phyloP scores from a whole-genome alignment of 495 filamentous ascomycete genomes.

The Penicillium alfredii region DNA sequence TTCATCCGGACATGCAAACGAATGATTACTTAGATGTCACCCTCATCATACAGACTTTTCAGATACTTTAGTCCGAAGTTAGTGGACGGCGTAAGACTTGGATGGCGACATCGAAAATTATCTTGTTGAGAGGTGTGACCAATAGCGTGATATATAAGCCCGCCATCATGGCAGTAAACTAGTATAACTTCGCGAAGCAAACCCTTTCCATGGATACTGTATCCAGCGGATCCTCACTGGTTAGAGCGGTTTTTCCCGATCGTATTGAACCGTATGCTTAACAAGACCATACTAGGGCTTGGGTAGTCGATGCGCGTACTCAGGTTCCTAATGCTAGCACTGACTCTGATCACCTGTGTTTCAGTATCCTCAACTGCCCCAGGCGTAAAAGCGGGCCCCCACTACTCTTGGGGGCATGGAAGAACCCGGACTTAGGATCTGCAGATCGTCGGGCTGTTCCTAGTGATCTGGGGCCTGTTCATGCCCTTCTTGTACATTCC shows the following conservation, averaged over 20 bases:
- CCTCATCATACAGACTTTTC: too few relatives aligned
- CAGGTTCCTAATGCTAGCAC: constrained; percentile 53
- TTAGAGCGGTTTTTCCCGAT: constrained; percentile 30
- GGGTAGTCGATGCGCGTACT: constrained; percentile 59
- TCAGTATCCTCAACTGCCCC: constrained; percentile 18
- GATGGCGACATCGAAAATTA: too few relatives aligned
- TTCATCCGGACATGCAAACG: too few relatives aligned
- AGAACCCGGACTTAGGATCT: constrained; percentile 9
- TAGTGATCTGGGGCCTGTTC: constrained; percentile 15
- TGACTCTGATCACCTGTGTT: constrained; percentile 35
- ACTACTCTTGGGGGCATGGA: constrained; percentile 11
- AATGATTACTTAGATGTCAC: too few relatives aligned
- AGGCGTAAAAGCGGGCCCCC: constrained; percentile 7
- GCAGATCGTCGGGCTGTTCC: constrained; percentile 12
- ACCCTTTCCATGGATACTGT: constrained; percentile 31
- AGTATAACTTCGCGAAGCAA: constrained; percentile 33
- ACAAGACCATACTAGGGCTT: constrained; percentile 34
- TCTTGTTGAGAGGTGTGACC: too few relatives aligned
- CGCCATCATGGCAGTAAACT: constrained; percentile 20
- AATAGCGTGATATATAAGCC: too few relatives aligned
- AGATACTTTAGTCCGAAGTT: too few relatives aligned
- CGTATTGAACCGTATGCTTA: constrained; percentile 19
- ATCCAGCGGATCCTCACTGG: constrained; percentile 30
- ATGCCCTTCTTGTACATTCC: constrained; percentile 23
- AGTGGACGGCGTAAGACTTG: too few relatives aligned